These are phyloP conservation scores for Rutstroemia sp. DNA, from an alignment of 2,329 filamentous ascomycete species.

Conservation along the genomic window DNA sequence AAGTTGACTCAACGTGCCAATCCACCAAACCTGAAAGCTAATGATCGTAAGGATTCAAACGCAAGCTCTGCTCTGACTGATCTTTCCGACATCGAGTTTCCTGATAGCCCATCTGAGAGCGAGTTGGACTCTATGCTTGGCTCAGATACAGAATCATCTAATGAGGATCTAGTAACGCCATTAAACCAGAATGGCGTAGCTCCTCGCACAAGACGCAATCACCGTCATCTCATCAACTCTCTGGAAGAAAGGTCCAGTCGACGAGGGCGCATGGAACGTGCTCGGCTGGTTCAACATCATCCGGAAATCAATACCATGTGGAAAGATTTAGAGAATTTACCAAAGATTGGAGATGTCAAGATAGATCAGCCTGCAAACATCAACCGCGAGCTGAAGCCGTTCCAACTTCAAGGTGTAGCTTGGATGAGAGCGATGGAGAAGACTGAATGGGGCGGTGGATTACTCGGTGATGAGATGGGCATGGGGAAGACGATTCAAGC, in stretches of 20 bases:
- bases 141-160: slow-evolving; percentile 3
- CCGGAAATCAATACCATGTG: slow-evolving; percentile 81
- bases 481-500: slow-evolving; percentile 98
- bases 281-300: slow-evolving; percentile 66
- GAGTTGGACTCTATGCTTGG: slow-evolving; percentile 7
- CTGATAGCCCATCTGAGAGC: slow-evolving; percentile 15
- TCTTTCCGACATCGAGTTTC: not conserved
- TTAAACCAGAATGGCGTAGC: not conserved
- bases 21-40: slow-evolving; percentile 8
- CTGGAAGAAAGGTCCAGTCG: slow-evolving; percentile 30
- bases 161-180: not conserved
- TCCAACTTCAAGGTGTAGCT: slow-evolving; percentile 85
- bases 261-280: slow-evolving; percentile 43
- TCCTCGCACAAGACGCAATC: slow-evolving; percentile 1
- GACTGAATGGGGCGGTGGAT: slow-evolving; percentile 75
- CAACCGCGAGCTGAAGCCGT: slow-evolving; percentile 77
- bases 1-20: too few species aligned
- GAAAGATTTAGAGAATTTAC: slow-evolving; percentile 61
- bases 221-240: slow-evolving; percentile 11
- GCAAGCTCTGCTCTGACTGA: not conserved
- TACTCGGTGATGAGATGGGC: slow-evolving; percentile 97
- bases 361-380: slow-evolving; percentile 72
- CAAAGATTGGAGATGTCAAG: slow-evolving; percentile 54
- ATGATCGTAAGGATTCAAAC: slow-evolving; percentile 13
- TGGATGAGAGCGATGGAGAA: slow-evolving; percentile 94